Base-by-base conservation (phyloP, 805 yeast genomes). In the Teunomyces barrocoloradensis region DNA sequence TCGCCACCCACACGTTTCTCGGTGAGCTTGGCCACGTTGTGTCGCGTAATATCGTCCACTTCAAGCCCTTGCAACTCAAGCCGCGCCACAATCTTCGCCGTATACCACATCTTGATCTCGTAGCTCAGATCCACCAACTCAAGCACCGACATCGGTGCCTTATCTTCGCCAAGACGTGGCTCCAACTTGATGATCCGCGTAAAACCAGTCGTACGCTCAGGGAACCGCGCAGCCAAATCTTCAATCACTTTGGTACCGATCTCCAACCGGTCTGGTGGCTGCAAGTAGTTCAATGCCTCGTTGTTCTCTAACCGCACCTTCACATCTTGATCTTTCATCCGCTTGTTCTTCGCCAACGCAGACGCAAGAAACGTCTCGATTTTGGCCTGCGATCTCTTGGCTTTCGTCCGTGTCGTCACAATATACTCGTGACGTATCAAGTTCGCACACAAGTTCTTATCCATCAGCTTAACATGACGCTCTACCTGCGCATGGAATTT, bases 21-120 rank as follows among this genome's bases (percentile, higher is more conserved):
- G 6, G 74, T 63, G 46, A 87, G 66, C 55, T 81, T 79, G 2
- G 67, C 63, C 39, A 83, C 80, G 57, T 87, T 86, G 50, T 72
- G 68, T 51, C 70, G 55, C 9, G 96, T 86, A 47, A 68, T 59
- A 35, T 61, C 69, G 48, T 73, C 76, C 29, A 82, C 58, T 18
- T 77, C 78, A 46, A 78, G 65, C 3, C 78, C 81, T 60, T 84
- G 89, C 43, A 76, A 67, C 66, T 87, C 84, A 45, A 85, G 71
- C 55, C 96, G 77, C n/a, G 96, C 96, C 5, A 87, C 92, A 3
- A 81, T 75, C 64, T 88, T 80, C n/a, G 96, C 96, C 6, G 82
- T 77, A 58, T 81, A 70, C 82, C 95, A 87, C 53, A 82, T 78
- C 56, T 84, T 80, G 75, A 87, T 77, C 61, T 89, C 96, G 49